Evolutionary conservation across 2,329 filamentous ascomycete species (phyloP), one percentile per base, ranked within the genome.

Genomic region (Nemania sp.): DNA sequence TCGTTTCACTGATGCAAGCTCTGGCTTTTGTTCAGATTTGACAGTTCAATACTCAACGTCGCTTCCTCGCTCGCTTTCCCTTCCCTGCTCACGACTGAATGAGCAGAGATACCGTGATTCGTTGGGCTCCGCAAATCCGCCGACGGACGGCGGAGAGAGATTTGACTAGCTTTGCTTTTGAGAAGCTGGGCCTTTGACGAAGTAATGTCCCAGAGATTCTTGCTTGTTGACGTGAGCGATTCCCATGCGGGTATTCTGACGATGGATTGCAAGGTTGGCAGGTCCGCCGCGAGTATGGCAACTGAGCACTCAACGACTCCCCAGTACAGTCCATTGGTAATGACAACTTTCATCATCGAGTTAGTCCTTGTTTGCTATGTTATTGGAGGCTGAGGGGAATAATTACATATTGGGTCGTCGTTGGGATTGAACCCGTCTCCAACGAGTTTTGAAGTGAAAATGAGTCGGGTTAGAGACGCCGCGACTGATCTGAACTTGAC

Each of bases 261-360:
- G 9, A 43, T 10, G 5, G 21, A 21, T 15, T 25, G 20, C 21
- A 45, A 15, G 15, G 65, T 65, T 21, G 65, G 60, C 1, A 67
- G n/a, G 32, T 53, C 60, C 20, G 65, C 63, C 12, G 55, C 63
- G 12, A 62, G 53, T 15, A 67, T 57, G 2, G 48, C 63, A 12
- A 65, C 49, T 5, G 55, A 21, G 20, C 52, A 57, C 42, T 67
- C 65, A 9, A 67, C 57, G 49, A 65, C 49, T 11, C 58, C 65
- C 65, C 60, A 65, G 13, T 67, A 67, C 3, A 57, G 25, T 17
- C 49, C 54, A 12, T 48, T 17, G 3, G 63, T 65, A 42, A 60
- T 57, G 5, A 56, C 46, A 39, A 65, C 58, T 65, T 25, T 47
- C 6, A 51, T 10, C 2, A 25, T 29, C 29, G 13, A 13, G 34